Conservation (phyloP, 257 asterid species). For the Henckelia pumila region DNA sequence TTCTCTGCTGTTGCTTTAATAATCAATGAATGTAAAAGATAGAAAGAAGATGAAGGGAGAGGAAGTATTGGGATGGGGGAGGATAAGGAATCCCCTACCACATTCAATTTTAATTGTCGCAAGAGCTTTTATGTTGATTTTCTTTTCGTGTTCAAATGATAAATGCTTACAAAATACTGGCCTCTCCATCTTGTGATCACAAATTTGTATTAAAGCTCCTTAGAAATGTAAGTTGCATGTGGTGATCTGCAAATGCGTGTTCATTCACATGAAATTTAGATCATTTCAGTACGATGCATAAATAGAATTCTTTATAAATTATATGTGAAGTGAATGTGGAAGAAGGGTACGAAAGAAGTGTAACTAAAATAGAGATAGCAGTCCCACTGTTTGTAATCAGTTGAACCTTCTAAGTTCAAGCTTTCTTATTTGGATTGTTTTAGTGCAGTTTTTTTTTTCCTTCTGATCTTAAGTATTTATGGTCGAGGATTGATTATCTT, state of each 20-base stretch:
- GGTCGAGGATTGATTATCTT: background rate
- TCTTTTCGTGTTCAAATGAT: background rate
- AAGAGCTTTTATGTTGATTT: slow-evolving; percentile 5
- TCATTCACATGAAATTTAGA: background rate
- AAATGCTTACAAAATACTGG: background rate
- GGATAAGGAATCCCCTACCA: slow-evolving; percentile 12
- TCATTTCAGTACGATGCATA: background rate
- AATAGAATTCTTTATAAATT: too few species aligned
- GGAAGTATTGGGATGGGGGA: slow-evolving; percentile 6
- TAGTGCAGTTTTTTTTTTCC: background rate
- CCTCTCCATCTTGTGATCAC: background rate
- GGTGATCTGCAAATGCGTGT: too few species aligned
- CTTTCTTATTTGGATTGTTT: background rate
- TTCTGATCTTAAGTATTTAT: too few species aligned
- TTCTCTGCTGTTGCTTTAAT: slow-evolving; percentile 25
- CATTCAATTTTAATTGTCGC: slow-evolving; percentile 5
- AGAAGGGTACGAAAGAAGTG: background rate
- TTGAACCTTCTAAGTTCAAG: background rate
- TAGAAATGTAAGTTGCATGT: background rate
- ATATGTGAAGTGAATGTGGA: background rate
- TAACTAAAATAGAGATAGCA: background rate
- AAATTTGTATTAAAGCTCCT: background rate
- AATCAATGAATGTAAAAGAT: slow-evolving; percentile 1
- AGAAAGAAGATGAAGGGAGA: slow-evolving; percentile 2
- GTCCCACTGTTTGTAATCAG: background rate